Base-by-base conservation (phyloP, 2,329 filamentous ascomycete genomes). In the Penicillium sp. region DNA sequence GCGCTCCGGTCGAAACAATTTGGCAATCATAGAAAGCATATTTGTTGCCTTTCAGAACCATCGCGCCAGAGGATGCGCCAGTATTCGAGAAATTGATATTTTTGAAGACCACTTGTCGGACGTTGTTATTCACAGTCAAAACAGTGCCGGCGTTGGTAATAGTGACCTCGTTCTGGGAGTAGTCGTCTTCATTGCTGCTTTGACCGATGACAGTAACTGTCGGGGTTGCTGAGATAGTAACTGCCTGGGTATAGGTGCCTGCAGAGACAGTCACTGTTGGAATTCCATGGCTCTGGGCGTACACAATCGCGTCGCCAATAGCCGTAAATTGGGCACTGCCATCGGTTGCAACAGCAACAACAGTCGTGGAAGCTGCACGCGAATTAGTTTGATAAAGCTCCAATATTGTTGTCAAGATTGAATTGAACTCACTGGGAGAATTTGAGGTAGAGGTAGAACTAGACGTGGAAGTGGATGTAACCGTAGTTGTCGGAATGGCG, bases 21-120 rank as follows among this genome's bases (percentile, higher is more conserved):
- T 77, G 72, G 43, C 77, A 80, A n/a, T 71, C 68, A 58, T 81
- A 80, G 52, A 79, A 77, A 2, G 72, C 75, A 26, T 76, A 74
- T 5, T 79, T 76, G 16, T 61, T 67, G 16, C 79, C 78, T 16
- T 70, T 67, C 29, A 77, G 62, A 8, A 62, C 70, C 3, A 73
- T 65, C 1, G 70, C 72, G 10, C 66, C 62, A n/a, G 41, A 50
- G 6, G 47, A 48, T 1, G 61, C 46, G 13, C 16, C 58, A 1
- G 58, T 65, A 27, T 63, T 63, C 19, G 61, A 33, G 7, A 79
- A 73, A 62, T 79, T 76, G 60, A 79, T 62, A 44, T 79, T 77
- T 37, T 64, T 71, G 55, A 75, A 70, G 1, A 71, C 70, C 7
- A 75, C 65, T 19, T 72, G 73, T 33, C 68, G 60, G 9, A 66